These are phyloP conservation scores for Colletotrichum viniferum DNA, from an alignment of 2,329 filamentous ascomycete species.

Conservation along the genomic window DNA sequence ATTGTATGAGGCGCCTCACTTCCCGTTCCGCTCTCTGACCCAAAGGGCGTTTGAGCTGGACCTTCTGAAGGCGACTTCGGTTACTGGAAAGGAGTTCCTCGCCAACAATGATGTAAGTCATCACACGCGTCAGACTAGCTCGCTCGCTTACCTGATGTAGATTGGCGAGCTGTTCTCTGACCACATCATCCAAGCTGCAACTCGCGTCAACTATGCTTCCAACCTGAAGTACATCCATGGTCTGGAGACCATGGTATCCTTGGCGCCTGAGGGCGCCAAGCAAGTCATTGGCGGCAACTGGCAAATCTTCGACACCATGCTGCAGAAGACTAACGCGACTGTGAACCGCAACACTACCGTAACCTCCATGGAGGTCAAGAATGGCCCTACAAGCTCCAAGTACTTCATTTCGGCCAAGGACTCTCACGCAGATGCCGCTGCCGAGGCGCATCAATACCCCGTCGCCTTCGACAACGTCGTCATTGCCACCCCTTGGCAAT, in stretches of 20 bases:
- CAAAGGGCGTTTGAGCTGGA: slow-evolving; percentile 70
- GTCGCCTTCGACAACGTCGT: slow-evolving; percentile 79
- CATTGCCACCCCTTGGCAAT: slow-evolving; percentile 84
- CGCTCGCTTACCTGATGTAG: slow-evolving; percentile 28
- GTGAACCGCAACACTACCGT: slow-evolving; percentile 73
- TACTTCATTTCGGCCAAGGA: slow-evolving; percentile 50
- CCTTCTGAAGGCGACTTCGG: slow-evolving; percentile 66
- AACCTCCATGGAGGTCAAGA: slow-evolving; percentile 57
- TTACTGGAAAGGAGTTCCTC: slow-evolving; percentile 78
- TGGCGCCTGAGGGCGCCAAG: slow-evolving; percentile 86
- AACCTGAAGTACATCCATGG: slow-evolving; percentile 88
- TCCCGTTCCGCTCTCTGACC: slow-evolving; percentile 82
- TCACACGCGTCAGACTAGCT: background rate
- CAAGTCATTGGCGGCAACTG: slow-evolving; percentile 87
- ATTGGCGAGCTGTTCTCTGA: slow-evolving; percentile 71
- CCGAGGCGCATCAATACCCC: slow-evolving; percentile 42
- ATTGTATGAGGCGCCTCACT: slow-evolving; percentile 81
- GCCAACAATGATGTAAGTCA: slow-evolving; percentile 59
- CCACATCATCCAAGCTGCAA: slow-evolving; percentile 88
- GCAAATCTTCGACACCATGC: slow-evolving; percentile 89
- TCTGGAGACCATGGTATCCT: slow-evolving; percentile 86
- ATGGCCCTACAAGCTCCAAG: slow-evolving; percentile 39
- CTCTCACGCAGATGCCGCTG: slow-evolving; percentile 21
- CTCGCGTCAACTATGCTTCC: slow-evolving; percentile 92
- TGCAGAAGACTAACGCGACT: slow-evolving; percentile 65